Evolutionary conservation across 2,329 filamentous ascomycete species (phyloP).

Genomic region (Rhexocercosporidium sp.): DNA sequence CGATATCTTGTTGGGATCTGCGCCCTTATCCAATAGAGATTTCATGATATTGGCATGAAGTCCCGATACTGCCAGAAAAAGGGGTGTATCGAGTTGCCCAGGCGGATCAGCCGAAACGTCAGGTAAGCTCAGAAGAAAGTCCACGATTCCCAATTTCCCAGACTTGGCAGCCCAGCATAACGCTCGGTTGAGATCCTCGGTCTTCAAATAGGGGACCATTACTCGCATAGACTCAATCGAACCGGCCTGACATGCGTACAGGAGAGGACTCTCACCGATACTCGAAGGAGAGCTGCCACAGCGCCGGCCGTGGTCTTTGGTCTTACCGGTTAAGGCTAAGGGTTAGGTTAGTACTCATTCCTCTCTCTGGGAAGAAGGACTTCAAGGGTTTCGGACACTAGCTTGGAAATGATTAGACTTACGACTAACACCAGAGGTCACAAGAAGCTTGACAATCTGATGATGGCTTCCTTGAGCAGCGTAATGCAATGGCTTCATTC

Average conservation of each 20-base stretch:
- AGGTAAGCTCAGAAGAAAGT: constrained; percentile 11
- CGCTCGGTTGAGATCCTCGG: constrained; percentile 17
- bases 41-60: constrained; percentile 20
- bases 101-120: constrained; percentile 10
- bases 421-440: constrained; percentile 45
- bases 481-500: constrained; percentile 44
- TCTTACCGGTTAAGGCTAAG: constrained; percentile 39
- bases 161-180: constrained; percentile 20
- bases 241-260: constrained; percentile 42
- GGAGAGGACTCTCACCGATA: constrained; percentile 38
- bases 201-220: constrained; percentile 23
- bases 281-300: constrained; percentile 20
- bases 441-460: constrained; percentile 39
- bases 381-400: neutral
- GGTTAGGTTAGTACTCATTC: neutral
- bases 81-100: constrained; percentile 13
- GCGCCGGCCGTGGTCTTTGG: constrained; percentile 23
- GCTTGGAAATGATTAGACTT: neutral
- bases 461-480: constrained; percentile 43
- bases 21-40: constrained; percentile 26
- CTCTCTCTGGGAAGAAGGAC: no score
- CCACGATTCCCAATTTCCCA: constrained; percentile 17
- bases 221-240: constrained; percentile 28
- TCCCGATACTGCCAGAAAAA: constrained; percentile 35
- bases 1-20: constrained; percentile 21